phyloP scores from a whole-genome alignment of 179 eudicot species.

The Drosera spatulata region DNA sequence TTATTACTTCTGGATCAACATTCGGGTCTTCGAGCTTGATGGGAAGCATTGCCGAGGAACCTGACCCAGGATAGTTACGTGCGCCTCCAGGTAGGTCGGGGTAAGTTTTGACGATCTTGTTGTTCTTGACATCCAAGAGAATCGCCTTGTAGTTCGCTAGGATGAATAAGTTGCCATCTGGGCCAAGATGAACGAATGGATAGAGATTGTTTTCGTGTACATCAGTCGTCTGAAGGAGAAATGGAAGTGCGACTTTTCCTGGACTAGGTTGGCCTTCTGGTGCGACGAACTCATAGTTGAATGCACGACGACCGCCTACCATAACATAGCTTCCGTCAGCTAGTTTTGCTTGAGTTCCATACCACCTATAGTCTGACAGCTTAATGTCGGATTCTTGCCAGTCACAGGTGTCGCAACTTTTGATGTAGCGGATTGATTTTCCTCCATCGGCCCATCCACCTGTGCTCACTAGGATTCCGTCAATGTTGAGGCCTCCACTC shows the following conservation, averaged over 20 bases:
- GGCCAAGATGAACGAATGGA: conserved; percentile 69
- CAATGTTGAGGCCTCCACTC: conserved; percentile 47
- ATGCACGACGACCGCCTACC: conserved; percentile 33
- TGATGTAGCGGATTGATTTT: conserved; percentile 25
- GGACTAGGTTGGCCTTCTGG: conserved; percentile 17
- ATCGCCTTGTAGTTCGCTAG: conserved; percentile 56
- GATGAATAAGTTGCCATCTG: conserved; percentile 77
- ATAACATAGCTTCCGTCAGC: conserved; percentile 17
- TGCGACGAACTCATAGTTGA: conserved; percentile 26
- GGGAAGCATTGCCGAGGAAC: conserved; percentile 51
- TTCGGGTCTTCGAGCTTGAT: conserved; percentile 12
- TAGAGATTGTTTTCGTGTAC: conserved; percentile 49
- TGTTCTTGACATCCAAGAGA: conserved; percentile 35
- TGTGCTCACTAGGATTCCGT: conserved; percentile 47
- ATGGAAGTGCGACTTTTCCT: conserved; percentile 12
- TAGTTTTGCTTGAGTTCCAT: conserved; percentile 18
- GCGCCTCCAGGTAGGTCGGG: conserved; percentile 57
- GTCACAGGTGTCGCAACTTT: conserved; percentile 24
- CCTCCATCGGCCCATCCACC: conserved; percentile 58
- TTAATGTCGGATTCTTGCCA: conserved; percentile 18
- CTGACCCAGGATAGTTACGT: conserved; percentile 86
- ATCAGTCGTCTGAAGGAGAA: conserved; percentile 21
- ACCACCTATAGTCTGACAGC: conserved; percentile 54
- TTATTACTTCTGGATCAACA: conserved; percentile 29
- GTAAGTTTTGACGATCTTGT: conserved; percentile 25